Conservation (phyloP, 768 basidiomycete species). For the Pulveroboletus sp. region DNA sequence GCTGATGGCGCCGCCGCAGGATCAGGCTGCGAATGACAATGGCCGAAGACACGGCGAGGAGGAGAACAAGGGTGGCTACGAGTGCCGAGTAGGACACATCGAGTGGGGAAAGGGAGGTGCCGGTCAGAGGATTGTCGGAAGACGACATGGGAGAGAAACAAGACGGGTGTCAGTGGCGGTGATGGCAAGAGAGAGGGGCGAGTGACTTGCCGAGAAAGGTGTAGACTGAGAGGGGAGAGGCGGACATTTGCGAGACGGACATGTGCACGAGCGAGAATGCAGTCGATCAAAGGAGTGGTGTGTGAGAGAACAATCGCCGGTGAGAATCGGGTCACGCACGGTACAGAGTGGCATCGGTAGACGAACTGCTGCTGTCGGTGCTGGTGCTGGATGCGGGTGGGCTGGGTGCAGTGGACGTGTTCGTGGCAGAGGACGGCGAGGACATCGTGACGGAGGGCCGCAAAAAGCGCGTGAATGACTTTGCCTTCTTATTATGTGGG, state of each 20-base stretch:
- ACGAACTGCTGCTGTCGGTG: not conserved
- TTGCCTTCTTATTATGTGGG: too few species aligned
- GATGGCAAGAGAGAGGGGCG: not conserved
- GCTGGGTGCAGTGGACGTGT: too few species aligned
- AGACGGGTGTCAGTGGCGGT: constrained; percentile 1
- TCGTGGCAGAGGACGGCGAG: too few species aligned
- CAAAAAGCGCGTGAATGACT: too few species aligned
- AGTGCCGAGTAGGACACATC: constrained; percentile 42
- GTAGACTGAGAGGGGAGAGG: constrained; percentile 23
- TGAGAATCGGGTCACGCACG: constrained; percentile 24
- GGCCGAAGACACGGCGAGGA: constrained; percentile 63
- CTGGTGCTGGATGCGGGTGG: too few species aligned
- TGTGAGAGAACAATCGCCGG: constrained; percentile 14
- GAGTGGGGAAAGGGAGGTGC: not conserved
- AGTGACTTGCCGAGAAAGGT: constrained; percentile 30
- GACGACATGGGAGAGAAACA: constrained; percentile 18
- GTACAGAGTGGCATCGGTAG: constrained; percentile 25
- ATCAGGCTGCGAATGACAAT: constrained; percentile 65
- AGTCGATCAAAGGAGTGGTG: constrained; percentile 2
- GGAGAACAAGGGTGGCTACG: constrained; percentile 62
- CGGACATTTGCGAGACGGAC: not conserved
- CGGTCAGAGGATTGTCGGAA: not conserved
- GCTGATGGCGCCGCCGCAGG: constrained; percentile 59
- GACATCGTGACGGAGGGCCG: too few species aligned
- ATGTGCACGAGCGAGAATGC: constrained; percentile 2